Conservation (phyloP, 2,329 filamentous ascomycete genomes). For the Trichothecium sympodiale region DNA sequence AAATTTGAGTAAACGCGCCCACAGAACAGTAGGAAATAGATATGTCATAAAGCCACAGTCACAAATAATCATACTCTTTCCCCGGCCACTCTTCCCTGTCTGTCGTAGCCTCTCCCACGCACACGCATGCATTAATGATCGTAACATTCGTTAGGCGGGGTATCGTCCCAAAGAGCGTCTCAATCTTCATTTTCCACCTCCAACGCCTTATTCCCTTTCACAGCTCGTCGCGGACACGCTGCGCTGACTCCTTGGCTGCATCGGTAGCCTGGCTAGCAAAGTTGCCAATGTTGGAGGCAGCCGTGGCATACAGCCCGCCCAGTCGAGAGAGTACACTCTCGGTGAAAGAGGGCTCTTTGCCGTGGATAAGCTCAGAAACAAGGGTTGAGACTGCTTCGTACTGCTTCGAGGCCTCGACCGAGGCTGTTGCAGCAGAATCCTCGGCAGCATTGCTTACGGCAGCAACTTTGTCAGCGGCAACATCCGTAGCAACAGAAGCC, state of each 20-base stretch:
- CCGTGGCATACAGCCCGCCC: slow-evolving; percentile 60
- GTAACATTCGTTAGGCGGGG: slow-evolving; percentile 9
- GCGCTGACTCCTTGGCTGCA: slow-evolving; percentile 27
- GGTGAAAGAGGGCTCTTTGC: slow-evolving; percentile 70
- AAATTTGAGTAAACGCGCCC: too few species aligned
- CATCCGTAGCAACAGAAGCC: slow-evolving; percentile 46
- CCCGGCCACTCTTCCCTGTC: too few species aligned
- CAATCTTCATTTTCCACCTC: not conserved
- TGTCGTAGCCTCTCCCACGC: too few species aligned
- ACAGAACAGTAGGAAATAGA: too few species aligned
- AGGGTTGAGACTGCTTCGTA: slow-evolving; percentile 61
- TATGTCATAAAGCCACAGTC: too few species aligned
- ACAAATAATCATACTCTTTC: too few species aligned
- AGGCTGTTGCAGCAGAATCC: slow-evolving; percentile 48
- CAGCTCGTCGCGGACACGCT: slow-evolving; percentile 28
- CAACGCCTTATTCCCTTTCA: slow-evolving; percentile 12
- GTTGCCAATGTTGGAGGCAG: slow-evolving; percentile 42
- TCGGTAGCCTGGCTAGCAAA: slow-evolving; percentile 27
- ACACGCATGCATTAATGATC: slow-evolving; percentile 4
- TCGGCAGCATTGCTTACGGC: slow-evolving; percentile 32
- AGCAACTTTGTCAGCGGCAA: slow-evolving; percentile 21
- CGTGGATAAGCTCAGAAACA: slow-evolving; percentile 64
- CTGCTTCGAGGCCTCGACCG: slow-evolving; percentile 48
- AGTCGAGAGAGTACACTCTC: slow-evolving; percentile 69
- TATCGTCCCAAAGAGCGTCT: slow-evolving; percentile 16